These are phyloP conservation scores for Umbelopsis sp. DNA, from an alignment of 192 early-diverging fungal genomes.

Conservation along the genomic window DNA sequence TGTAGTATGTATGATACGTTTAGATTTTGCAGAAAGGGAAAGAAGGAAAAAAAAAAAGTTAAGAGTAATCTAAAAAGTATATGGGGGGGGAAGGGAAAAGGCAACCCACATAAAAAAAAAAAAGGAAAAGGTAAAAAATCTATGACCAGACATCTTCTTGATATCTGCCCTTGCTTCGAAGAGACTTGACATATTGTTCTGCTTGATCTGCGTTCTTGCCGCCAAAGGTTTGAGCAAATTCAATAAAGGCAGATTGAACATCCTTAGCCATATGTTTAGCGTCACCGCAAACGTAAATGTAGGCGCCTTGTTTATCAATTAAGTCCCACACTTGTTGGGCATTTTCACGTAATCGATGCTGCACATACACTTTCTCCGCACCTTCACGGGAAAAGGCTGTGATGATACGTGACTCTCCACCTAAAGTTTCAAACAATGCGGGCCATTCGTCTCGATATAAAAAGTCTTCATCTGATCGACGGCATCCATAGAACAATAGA, in stretches of 20 bases:
- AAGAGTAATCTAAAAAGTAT: slow-evolving; percentile 3
- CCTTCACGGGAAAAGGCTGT: slow-evolving; percentile 91
- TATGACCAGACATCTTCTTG: slow-evolving; percentile 96
- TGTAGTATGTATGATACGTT: background rate
- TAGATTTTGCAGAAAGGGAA: background rate
- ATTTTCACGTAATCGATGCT: slow-evolving; percentile 81
- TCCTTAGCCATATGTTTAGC: slow-evolving; percentile 99
- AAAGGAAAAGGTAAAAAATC: slow-evolving; percentile 16
- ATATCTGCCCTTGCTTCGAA: slow-evolving; percentile 83
- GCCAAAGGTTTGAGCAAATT: slow-evolving; percentile 72
- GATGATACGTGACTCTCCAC: slow-evolving; percentile 65
- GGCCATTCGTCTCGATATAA: slow-evolving; percentile 87
- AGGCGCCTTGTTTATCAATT: slow-evolving; percentile 73
- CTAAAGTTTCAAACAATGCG: slow-evolving; percentile 62
- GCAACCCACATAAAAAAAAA: too few relatives aligned
- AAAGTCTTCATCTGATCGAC: slow-evolving; percentile 82
- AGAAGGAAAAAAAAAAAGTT: background rate
- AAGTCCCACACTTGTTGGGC: slow-evolving; percentile 81
- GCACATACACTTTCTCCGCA: slow-evolving; percentile 90
- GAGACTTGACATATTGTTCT: slow-evolving; percentile 80
- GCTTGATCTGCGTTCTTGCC: slow-evolving; percentile 70
- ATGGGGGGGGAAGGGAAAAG: too few relatives aligned
- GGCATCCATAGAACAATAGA: slow-evolving; percentile 94
- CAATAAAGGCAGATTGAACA: slow-evolving; percentile 71
- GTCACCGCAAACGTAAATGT: slow-evolving; percentile 95